A percentile compares a stretch with the other conserved stretches of the same genome.
Evolutionary conservation across 495 filamentous ascomycete genomes (phyloP).

Genomic region (Amphirosellinia nigrospora): DNA sequence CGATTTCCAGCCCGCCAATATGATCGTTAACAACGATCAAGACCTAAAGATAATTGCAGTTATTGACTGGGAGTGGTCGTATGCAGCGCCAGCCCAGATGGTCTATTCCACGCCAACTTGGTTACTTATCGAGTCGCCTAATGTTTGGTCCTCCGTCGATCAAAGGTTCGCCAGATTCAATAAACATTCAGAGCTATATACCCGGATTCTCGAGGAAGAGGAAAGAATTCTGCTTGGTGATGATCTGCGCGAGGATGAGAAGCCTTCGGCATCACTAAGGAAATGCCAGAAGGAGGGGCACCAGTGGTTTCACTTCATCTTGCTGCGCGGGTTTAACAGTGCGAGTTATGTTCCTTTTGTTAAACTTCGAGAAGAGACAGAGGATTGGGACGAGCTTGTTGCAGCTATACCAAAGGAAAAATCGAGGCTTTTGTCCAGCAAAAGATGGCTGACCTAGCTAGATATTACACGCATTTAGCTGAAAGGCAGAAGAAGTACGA

Average conservation of each 20-base stretch:
- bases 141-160: constrained; percentile 24
- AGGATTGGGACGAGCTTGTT: constrained; percentile 27
- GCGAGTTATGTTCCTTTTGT: constrained; percentile 18
- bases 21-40: not conserved
- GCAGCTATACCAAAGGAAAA: constrained; percentile 22
- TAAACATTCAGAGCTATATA: constrained; percentile 20
- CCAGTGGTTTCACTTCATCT: constrained; percentile 26
- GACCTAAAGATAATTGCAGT: constrained; percentile 19
- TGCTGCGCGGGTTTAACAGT: constrained; percentile 23
- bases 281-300: constrained; percentile 21
- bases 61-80: constrained; percentile 37
- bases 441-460: constrained; percentile 22
- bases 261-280: constrained; percentile 12
- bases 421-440: constrained; percentile 24
- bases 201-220: constrained; percentile 23
- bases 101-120: constrained; percentile 26
- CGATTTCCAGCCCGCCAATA: not conserved
- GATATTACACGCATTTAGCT: constrained; percentile 10
- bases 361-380: constrained; percentile 19
- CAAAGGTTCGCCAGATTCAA: constrained; percentile 27
- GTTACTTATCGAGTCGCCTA: constrained; percentile 30
- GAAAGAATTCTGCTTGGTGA: constrained; percentile 15
- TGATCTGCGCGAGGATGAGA: constrained; percentile 17
- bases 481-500: constrained; percentile 16
- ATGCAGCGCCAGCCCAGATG: constrained; percentile 33